Evolutionary conservation across 805 yeast genomes (phyloP).

Genomic region (Hanseniaspora vineae): DNA sequence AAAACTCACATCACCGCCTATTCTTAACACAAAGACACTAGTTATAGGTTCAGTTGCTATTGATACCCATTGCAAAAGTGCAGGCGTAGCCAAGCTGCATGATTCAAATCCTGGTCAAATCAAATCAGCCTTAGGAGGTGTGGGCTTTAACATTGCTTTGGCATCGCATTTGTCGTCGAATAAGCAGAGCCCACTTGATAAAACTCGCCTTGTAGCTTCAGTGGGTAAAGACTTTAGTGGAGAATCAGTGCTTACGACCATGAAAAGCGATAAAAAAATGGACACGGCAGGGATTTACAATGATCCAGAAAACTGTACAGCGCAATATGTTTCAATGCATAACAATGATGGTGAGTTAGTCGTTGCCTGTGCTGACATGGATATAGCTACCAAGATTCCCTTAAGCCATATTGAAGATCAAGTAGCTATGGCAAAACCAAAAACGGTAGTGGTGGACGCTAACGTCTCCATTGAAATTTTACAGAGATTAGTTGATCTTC

Average conservation of each 20-base stretch:
- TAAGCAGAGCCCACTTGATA: slow-evolving; percentile 8
- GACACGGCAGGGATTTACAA: slow-evolving; percentile 14
- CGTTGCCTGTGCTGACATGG: slow-evolving; percentile 79
- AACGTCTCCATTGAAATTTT: slow-evolving; percentile 40
- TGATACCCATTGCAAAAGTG: slow-evolving; percentile 46
- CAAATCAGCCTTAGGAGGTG: slow-evolving; percentile 61
- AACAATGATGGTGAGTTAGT: slow-evolving; percentile 47
- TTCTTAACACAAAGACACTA: slow-evolving; percentile 18
- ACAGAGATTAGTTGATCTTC: slow-evolving; percentile 24
- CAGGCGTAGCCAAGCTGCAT: slow-evolving; percentile 20
- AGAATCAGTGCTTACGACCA: slow-evolving; percentile 20
- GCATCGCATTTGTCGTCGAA: slow-evolving; percentile 35
- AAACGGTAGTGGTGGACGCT: slow-evolving; percentile 49
- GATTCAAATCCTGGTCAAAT: slow-evolving; percentile 69
- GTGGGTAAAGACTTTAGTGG: slow-evolving; percentile 54
- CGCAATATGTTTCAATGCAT: slow-evolving; percentile 66
- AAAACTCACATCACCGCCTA: background rate
- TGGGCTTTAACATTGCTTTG: slow-evolving; percentile 65
- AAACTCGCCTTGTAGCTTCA: slow-evolving; percentile 38
- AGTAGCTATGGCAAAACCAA: slow-evolving; percentile 32
- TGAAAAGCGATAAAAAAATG: slow-evolving; percentile 18
- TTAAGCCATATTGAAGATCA: slow-evolving; percentile 29
- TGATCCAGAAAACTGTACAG: slow-evolving; percentile 28
- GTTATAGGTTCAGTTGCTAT: slow-evolving; percentile 69
- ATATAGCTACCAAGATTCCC: slow-evolving; percentile 41